These are phyloP conservation scores for Phytophthora palmivora DNA, from an alignment of 352 stramenopile genomes.

Conservation along the genomic window DNA sequence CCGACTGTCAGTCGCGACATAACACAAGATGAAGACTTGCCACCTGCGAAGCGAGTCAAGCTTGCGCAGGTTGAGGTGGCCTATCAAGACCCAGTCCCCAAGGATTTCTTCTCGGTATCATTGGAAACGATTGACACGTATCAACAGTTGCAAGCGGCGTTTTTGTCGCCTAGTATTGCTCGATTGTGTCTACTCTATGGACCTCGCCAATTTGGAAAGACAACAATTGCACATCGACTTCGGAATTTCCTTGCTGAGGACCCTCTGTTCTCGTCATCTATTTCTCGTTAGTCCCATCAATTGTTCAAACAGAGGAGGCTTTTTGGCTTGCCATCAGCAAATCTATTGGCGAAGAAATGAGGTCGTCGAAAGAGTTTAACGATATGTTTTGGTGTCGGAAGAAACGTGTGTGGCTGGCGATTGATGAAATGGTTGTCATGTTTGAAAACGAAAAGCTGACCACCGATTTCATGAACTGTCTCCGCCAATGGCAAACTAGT, in stretches of 20 bases:
- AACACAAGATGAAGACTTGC: too few relatives aligned
- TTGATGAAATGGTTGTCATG: slow-evolving; percentile 29
- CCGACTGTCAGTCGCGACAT: too few relatives aligned
- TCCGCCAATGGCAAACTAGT: slow-evolving; percentile 29
- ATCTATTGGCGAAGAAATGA: not conserved
- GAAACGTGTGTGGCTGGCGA: slow-evolving; percentile 1
- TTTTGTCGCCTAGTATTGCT: too few relatives aligned
- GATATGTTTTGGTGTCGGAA: not conserved
- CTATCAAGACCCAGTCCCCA: too few relatives aligned
- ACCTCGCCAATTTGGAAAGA: slow-evolving; percentile 34
- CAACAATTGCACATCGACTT: slow-evolving; percentile 27
- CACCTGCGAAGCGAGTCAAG: too few relatives aligned
- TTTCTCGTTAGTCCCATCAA: not conserved
- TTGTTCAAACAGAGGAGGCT: slow-evolving; percentile 1
- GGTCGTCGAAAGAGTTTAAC: not conserved
- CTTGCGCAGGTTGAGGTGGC: too few relatives aligned
- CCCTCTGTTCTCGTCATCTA: not conserved
- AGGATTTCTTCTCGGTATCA: too few relatives aligned
- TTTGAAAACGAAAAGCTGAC: slow-evolving; percentile 28
- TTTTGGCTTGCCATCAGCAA: slow-evolving; percentile 12
- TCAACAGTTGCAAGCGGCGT: too few relatives aligned
- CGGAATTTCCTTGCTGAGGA: slow-evolving; percentile 15
- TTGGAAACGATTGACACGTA: too few relatives aligned
- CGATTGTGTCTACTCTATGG: slow-evolving; percentile 33
- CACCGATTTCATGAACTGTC: slow-evolving; percentile 12